phyloP scores from a whole-genome alignment of 108 stramenopile species.

The Bacterosira constricta region DNA sequence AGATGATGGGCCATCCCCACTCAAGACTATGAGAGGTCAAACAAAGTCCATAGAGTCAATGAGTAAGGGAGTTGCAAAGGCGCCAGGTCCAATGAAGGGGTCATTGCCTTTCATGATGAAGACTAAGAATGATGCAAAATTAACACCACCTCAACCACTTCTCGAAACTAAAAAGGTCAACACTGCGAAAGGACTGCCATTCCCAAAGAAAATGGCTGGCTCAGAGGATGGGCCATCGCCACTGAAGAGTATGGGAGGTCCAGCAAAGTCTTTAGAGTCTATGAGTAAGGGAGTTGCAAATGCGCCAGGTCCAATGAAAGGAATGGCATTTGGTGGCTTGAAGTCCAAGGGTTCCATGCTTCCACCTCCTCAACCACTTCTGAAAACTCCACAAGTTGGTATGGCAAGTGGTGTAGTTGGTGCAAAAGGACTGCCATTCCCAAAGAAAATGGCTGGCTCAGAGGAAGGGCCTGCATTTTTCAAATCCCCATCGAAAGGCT shows the following conservation, averaged over 20 bases:
- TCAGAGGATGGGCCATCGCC: neutral
- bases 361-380: neutral
- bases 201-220: neutral
- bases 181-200: neutral
- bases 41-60: too few relatives aligned
- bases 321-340: neutral
- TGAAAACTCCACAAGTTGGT: neutral
- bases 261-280: too few relatives aligned
- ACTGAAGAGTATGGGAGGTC: neutral
- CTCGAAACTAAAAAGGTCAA: neutral
- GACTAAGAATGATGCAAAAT: neutral
- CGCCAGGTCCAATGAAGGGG: conserved; percentile 1
- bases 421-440: neutral
- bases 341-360: conserved; percentile 4
- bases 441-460: neutral
- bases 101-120: too few relatives aligned
- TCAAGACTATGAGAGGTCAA: neutral
- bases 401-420: neutral
- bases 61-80: neutral
- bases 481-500: neutral
- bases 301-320: neutral
- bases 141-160: neutral
- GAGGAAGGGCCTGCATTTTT: neutral
- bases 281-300: neutral
- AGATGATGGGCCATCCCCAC: neutral